phyloP scores from a whole-genome alignment of 371 early-diverging fungal species.

The Homolaphlyctis polyrhiza region DNA sequence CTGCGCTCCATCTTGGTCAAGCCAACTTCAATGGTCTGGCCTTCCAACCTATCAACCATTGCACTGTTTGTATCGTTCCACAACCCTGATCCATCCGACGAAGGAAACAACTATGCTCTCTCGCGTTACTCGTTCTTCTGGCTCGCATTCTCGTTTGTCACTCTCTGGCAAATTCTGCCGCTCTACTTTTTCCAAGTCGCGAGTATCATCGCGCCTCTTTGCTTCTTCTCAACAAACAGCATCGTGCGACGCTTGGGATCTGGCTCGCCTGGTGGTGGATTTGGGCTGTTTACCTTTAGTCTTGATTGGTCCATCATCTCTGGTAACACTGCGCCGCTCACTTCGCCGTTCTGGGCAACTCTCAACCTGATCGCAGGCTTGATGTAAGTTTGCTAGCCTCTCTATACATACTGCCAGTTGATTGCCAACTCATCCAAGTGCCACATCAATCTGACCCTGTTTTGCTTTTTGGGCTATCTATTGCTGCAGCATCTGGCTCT shows the following conservation, averaged over 20 bases:
- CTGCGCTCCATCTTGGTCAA: constrained; percentile 62
- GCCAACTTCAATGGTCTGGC: constrained; percentile 85
- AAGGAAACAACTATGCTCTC: not conserved
- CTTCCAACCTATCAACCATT: constrained; percentile 63
- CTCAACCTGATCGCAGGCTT: constrained; percentile 34
- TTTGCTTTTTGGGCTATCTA: too few relatives aligned
- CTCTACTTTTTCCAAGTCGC: constrained; percentile 3
- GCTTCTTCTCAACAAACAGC: constrained; percentile 58
- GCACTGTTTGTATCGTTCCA: constrained; percentile 71
- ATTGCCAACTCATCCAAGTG: too few relatives aligned
- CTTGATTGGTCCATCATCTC: constrained; percentile 14
- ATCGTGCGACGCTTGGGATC: constrained; percentile 17
- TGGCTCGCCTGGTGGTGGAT: constrained; percentile 6
- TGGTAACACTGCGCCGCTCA: not conserved
- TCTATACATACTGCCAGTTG: too few relatives aligned
- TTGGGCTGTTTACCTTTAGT: constrained; percentile 8
- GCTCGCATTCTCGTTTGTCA: not conserved
- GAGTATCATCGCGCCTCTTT: constrained; percentile 61
- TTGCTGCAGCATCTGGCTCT: not conserved
- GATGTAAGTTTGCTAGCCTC: constrained; percentile 52
- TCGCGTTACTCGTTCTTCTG: constrained; percentile 30
- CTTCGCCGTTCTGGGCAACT: constrained; percentile 18
- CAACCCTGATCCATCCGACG: not conserved
- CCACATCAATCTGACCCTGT: too few relatives aligned
- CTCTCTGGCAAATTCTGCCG: not conserved